Conservation (phyloP, 805 yeast species). For the Cephaloascus albidus region DNA sequence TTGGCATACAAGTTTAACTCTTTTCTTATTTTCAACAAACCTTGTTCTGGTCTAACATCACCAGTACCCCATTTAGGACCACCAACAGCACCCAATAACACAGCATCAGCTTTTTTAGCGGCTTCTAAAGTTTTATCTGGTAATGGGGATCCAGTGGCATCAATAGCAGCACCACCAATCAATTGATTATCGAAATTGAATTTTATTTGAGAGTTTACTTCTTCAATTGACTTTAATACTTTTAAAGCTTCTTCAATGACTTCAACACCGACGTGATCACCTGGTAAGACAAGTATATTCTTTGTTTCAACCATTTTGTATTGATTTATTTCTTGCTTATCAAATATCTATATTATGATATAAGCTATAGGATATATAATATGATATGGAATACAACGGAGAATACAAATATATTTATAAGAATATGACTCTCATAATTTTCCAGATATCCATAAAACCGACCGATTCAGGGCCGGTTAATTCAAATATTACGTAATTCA, state of each 20-base stretch:
- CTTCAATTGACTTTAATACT: constrained; percentile 73
- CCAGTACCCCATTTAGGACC: constrained; percentile 99
- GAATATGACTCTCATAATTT: no score
- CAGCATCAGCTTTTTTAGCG: constrained; percentile 84
- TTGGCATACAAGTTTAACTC: constrained; percentile 92
- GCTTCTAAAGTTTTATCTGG: constrained; percentile 80
- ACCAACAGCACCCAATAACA: constrained; percentile 96
- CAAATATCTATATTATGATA: no score
- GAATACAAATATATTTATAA: no score
- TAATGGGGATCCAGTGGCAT: constrained; percentile 89
- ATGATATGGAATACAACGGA: no score
- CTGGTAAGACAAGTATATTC: constrained; percentile 75
- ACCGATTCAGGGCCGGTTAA: no score
- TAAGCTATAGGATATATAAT: no score
- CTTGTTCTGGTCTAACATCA: constrained; percentile 93
- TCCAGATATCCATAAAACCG: no score
- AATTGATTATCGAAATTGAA: constrained; percentile 77
- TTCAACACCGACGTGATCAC: constrained; percentile 96
- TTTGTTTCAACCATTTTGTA: no score
- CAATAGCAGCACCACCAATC: constrained; percentile 98
- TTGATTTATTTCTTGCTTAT: no score
- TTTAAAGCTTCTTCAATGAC: constrained; percentile 85
- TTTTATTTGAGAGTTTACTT: constrained; percentile 32
- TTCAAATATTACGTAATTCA: no score
- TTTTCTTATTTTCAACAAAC: constrained; percentile 87